A percentile compares a stretch with the other conserved stretches of the same genome.
These are phyloP conservation scores for Carex kokanica DNA, from an alignment of 176 grass and related monocot species.

Conservation along the genomic window DNA sequence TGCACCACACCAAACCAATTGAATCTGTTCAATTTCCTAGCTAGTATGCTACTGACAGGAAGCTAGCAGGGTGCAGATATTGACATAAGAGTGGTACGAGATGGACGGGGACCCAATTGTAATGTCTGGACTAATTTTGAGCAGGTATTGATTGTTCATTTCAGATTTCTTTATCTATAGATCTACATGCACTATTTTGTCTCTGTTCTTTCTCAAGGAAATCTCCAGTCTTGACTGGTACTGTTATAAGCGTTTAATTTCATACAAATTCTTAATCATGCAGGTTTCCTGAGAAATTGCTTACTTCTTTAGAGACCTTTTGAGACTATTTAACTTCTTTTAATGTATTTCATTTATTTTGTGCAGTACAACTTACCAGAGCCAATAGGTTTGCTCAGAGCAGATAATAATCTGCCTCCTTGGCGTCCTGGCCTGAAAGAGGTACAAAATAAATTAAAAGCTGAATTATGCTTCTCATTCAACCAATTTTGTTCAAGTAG, in stretches of 20 bases:
- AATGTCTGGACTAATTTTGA: slow-evolving; percentile 98
- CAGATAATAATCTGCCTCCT: slow-evolving; percentile 90
- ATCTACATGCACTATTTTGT: not conserved
- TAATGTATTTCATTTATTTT: slow-evolving; percentile 30
- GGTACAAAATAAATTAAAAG: slow-evolving; percentile 36
- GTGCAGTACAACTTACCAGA: slow-evolving; percentile 87
- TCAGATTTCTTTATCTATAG: not conserved
- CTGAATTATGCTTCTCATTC: not conserved
- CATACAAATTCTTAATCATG: not conserved
- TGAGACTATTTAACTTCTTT: not conserved
- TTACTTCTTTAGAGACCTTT: too few species aligned
- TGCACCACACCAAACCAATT: not conserved
- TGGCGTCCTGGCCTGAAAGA: slow-evolving; percentile 79
- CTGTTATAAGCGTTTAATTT: not conserved
- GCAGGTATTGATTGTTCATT: slow-evolving; percentile 53
- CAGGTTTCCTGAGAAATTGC: not conserved
- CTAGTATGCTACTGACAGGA: not conserved
- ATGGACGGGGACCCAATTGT: slow-evolving; percentile 88
- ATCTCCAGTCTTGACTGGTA: not conserved
- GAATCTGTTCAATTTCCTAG: not conserved
- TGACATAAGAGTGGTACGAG: slow-evolving; percentile 94
- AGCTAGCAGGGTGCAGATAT: slow-evolving; percentile 97
- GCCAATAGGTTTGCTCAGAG: slow-evolving; percentile 69
- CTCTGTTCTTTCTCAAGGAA: not conserved
- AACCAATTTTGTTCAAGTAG: not conserved